Conservation (phyloP, 129 eudicot genomes). For the Flaveria brownii region DNA sequence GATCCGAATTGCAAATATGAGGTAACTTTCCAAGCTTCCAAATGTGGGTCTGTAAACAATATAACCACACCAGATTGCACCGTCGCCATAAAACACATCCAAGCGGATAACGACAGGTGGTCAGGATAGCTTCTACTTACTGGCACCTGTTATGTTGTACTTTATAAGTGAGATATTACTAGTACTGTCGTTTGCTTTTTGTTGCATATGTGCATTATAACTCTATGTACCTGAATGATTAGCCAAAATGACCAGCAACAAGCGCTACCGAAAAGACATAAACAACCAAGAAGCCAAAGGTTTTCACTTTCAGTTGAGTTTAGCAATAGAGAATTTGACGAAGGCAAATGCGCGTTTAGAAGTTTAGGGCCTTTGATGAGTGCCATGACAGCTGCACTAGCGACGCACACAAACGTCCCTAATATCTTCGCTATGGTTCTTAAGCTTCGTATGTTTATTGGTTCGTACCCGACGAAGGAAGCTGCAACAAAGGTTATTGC, state of each 20-base stretch:
- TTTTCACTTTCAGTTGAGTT: constrained; percentile 33
- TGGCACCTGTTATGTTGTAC: constrained; percentile 51
- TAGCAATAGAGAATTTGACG: constrained; percentile 36
- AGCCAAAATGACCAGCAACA: constrained; percentile 89
- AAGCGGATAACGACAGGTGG: constrained; percentile 70
- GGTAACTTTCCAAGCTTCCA: constrained; percentile 58
- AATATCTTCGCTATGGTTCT: constrained; percentile 70
- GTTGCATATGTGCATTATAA: neutral
- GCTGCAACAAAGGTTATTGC: constrained; percentile 79
- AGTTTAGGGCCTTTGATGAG: constrained; percentile 79
- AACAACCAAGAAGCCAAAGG: constrained; percentile 73
- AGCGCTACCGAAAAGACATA: constrained; percentile 65
- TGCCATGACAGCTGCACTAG: constrained; percentile 73
- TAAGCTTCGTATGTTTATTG: constrained; percentile 51
- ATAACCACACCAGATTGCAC: constrained; percentile 60
- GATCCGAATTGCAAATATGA: constrained; percentile 55
- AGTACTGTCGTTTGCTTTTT: too few relatives aligned
- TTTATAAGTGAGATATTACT: too few relatives aligned
- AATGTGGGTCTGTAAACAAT: constrained; percentile 48
- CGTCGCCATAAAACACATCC: constrained; percentile 71
- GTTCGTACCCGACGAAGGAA: constrained; percentile 74
- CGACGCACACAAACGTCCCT: constrained; percentile 68
- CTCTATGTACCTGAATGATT: constrained; percentile 62
- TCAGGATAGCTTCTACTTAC: constrained; percentile 56
- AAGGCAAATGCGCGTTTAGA: constrained; percentile 44